Evolutionary conservation across 805 yeast genomes (phyloP), one percentile per base, ranked within the genome.

Genomic region (Wickerhamiella musiphila): DNA sequence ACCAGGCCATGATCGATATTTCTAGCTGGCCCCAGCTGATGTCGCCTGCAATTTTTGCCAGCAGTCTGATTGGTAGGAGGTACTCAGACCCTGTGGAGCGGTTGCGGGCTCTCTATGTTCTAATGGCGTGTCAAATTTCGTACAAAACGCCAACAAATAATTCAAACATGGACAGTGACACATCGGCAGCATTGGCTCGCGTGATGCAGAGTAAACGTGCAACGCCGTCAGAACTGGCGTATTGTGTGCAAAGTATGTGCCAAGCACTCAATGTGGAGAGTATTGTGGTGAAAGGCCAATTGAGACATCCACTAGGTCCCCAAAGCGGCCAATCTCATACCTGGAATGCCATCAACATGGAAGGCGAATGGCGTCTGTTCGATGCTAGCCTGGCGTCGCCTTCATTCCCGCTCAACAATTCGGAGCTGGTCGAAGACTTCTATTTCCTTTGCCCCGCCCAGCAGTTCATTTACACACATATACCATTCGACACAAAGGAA

Each of bases 401-500:
- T 4, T 52, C 75, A 1, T 65, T 71, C 40, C 70, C 74, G 1
- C 47, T 63, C 3, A 60, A 65, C 32, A 58, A 62, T 44, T 54
- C 61, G 36, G 38, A 54, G 50, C 37, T 55, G 49, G 33, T 56
- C 49, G 17, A 40, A 45, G 17, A 46, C 47, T 75, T 71, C 47
- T 90, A 79, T 52, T 86, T 84, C 54, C 53, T 90, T 38, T 60
- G 78, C 2, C 70, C 73, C 42, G 98, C 98, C 1, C 54, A 73
- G 34, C 68, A 72, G 35, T 49, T 82, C 26, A 68, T 90, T 11
- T 76, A 75, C 40, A 78, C 95, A 0, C 98, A 90, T 52, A 71
- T 82, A 29, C 96, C 98, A 10, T 63, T 71, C 12, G 71, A 71
- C 36, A 70, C 70, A 26, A 75, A 70, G 37, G 75, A 78, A 41